Conservation (phyloP, 2,329 filamentous ascomycete species). For the Cordyceps pruinosa region DNA sequence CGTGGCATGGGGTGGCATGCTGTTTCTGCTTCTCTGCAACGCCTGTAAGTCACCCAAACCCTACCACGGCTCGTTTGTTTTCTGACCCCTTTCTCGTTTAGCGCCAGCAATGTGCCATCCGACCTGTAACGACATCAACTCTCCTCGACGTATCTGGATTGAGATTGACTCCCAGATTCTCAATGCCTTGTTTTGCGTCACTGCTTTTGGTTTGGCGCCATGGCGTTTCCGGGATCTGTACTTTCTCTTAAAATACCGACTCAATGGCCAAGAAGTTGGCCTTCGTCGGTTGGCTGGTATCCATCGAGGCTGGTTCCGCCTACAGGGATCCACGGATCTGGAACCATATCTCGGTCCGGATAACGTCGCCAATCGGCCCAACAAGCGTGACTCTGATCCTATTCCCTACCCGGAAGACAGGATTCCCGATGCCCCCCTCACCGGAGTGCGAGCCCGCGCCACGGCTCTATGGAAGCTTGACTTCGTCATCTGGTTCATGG, state of each 20-base stretch:
- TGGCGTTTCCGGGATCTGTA: constrained; percentile 76
- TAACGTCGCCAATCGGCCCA: constrained; percentile 37
- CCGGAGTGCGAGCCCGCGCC: constrained; percentile 60
- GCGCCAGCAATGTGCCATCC: constrained; percentile 66
- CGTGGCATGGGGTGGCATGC: constrained; percentile 85
- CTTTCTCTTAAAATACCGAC: constrained; percentile 60
- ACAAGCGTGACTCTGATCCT: constrained; percentile 29
- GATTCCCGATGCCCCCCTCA: constrained; percentile 61
- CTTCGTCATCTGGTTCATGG: constrained; percentile 70
- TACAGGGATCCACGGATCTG: constrained; percentile 58
- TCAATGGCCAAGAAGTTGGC: constrained; percentile 44
- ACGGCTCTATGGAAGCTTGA: constrained; percentile 71
- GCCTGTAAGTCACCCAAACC: constrained; percentile 30
- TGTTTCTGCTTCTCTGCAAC: constrained; percentile 77
- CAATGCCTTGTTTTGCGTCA: constrained; percentile 80
- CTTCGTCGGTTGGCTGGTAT: constrained; percentile 67
- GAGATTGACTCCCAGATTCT: constrained; percentile 42
- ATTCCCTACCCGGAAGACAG: constrained; percentile 59
- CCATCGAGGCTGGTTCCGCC: constrained; percentile 68
- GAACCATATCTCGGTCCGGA: constrained; percentile 45
- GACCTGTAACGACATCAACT: constrained; percentile 64
- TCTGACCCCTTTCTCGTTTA: constrained; percentile 4
- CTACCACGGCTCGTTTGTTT: neutral
- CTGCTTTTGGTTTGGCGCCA: constrained; percentile 74
- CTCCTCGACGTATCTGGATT: constrained; percentile 74